A percentile compares a stretch with the other conserved stretches of the same genome.
Conservation (phyloP, 1,284 basidiomycete genomes). For the Fomitopsis betulina region DNA sequence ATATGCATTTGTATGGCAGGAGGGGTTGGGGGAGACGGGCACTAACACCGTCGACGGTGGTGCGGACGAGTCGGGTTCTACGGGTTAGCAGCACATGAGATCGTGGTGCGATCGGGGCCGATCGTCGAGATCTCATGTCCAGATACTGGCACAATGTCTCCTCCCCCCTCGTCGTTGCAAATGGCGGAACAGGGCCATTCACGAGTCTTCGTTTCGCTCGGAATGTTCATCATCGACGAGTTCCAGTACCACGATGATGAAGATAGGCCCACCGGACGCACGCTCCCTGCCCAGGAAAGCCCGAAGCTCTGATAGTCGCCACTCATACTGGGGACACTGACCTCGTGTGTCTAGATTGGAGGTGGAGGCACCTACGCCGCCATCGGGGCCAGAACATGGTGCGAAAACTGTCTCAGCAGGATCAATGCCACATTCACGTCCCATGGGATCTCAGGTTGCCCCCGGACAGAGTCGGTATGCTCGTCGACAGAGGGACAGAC, state of each 20-base stretch:
- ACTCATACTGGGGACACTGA: background rate
- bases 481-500: slow-evolving; percentile 81
- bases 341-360: slow-evolving; percentile 61
- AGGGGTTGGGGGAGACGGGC: background rate
- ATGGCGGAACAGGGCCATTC: background rate
- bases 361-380: slow-evolving; percentile 83
- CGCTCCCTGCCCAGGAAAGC: slow-evolving; percentile 47
- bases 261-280: slow-evolving; percentile 45
- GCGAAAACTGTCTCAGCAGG: background rate
- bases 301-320: background rate
- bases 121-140: slow-evolving; percentile 1
- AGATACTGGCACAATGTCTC: background rate
- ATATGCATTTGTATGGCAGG: background rate
- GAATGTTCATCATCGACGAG: slow-evolving; percentile 91
- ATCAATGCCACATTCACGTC: too few relatives aligned
- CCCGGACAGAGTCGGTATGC: slow-evolving; percentile 65
- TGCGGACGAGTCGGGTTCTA: background rate
- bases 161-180: background rate
- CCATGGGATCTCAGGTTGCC: slow-evolving; percentile 47
- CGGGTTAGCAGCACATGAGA: background rate
- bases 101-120: slow-evolving; percentile 1
- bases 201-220: slow-evolving; percentile 56
- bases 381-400: slow-evolving; percentile 83
- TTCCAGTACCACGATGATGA: slow-evolving; percentile 59
- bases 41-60: background rate